Conservation (phyloP, 2,329 filamentous ascomycete genomes). For the Chalaropsis thielavioides region DNA sequence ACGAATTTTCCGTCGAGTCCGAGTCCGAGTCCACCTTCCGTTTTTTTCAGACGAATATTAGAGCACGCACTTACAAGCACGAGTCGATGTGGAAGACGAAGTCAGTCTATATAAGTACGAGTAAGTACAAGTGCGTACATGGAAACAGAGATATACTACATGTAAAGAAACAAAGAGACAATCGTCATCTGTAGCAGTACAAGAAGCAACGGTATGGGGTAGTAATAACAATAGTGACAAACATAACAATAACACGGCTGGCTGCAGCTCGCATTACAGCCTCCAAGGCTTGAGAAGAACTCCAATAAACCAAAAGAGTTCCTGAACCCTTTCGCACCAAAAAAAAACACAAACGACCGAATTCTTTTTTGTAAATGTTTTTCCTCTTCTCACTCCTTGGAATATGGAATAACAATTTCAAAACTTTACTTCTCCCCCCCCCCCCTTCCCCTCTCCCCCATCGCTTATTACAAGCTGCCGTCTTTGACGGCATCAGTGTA, state of each 20-base stretch:
- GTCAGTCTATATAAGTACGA: no score
- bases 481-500: constrained; percentile 16
- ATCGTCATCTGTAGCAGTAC: no score
- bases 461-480: constrained; percentile 1
- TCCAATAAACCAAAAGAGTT: constrained; percentile 1
- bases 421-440: background rate
- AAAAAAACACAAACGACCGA: background rate
- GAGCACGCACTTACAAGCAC: no score
- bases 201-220: no score
- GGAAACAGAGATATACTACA: background rate
- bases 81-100: no score
- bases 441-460: background rate
- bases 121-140: no score
- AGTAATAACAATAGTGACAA: background rate
- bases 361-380: background rate
- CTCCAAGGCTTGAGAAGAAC: background rate
- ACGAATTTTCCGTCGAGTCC: background rate
- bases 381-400: background rate
- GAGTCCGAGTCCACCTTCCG: background rate
- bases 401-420: background rate
- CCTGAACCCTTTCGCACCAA: background rate
- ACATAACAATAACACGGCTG: background rate
- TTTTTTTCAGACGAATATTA: background rate
- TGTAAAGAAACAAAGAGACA: background rate
- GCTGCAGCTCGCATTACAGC: background rate